These are phyloP conservation scores for Zopfochytrium polystomum DNA, from an alignment of 371 early-diverging fungal species.

Conservation along the genomic window DNA sequence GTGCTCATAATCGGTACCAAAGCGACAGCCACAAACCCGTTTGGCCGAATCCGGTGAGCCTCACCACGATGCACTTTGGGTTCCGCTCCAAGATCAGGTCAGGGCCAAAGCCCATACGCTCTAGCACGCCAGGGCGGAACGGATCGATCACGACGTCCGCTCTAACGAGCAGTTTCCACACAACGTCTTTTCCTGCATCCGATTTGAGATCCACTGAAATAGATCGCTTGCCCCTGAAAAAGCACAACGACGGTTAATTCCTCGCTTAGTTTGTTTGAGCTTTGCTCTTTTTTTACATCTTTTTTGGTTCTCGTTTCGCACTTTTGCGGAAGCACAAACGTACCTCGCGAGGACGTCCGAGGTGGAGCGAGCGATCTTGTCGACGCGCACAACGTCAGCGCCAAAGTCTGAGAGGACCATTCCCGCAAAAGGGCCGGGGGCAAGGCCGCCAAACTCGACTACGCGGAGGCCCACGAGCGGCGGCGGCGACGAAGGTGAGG, in stretches of 20 bases:
- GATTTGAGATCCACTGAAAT: slow-evolving; percentile 65
- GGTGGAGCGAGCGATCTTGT: slow-evolving; percentile 43
- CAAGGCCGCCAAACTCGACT: slow-evolving; percentile 72
- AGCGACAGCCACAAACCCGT: slow-evolving; percentile 35
- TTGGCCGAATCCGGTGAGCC: slow-evolving; percentile 73
- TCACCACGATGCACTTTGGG: slow-evolving; percentile 61
- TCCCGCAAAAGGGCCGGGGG: slow-evolving; percentile 68
- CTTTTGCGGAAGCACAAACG: not conserved
- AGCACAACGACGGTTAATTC: not conserved
- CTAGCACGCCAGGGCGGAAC: slow-evolving; percentile 75
- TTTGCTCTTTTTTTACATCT: too few species aligned
- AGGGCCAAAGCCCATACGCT: slow-evolving; percentile 68
- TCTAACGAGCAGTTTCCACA: slow-evolving; percentile 45
- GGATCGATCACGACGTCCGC: slow-evolving; percentile 76
- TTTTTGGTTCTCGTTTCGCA: too few species aligned
- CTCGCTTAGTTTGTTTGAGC: not conserved
- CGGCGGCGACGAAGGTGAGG: too few species aligned
- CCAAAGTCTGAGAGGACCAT: slow-evolving; percentile 74
- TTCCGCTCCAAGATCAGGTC: slow-evolving; percentile 54
- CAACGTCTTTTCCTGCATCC: slow-evolving; percentile 46
- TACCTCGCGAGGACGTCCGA: slow-evolving; percentile 58
- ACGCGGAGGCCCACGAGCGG: slow-evolving; percentile 59
- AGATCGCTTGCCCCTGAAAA: slow-evolving; percentile 62
- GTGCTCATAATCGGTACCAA: not conserved
- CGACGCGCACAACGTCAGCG: slow-evolving; percentile 70